Percentiles rank a stretch among this genome's conserved stretches.
Conservation (phyloP, 177 flowering plant genomes). For the Tripterygium wilfordii region DNA sequence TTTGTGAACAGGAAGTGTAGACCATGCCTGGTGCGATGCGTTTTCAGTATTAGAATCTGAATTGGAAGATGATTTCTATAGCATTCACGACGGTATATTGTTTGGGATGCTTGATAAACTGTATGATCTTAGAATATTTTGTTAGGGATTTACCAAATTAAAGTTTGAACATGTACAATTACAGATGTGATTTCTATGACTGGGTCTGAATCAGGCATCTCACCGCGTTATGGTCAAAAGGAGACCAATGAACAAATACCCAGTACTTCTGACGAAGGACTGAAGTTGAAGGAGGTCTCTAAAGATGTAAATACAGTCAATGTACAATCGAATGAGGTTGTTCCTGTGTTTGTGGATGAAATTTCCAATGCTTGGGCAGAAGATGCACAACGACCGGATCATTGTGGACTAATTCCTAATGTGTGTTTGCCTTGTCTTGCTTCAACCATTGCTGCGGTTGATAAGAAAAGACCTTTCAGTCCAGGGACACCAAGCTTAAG, state of each 20-base stretch:
- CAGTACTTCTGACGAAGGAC: too few relatives aligned
- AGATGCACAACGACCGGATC: slow-evolving; percentile 19
- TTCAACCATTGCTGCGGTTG: slow-evolving; percentile 32
- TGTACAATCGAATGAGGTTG: slow-evolving; percentile 7
- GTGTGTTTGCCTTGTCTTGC: slow-evolving; percentile 58
- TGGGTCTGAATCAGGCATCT: slow-evolving; percentile 35
- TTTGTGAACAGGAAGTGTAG: slow-evolving; percentile 14
- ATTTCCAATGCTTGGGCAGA: slow-evolving; percentile 20
- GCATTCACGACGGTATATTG: slow-evolving; percentile 32
- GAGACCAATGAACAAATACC: too few relatives aligned
- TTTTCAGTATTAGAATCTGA: slow-evolving; percentile 31
- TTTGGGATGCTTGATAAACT: neutral
- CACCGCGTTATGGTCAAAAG: too few relatives aligned
- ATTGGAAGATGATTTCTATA: slow-evolving; percentile 39
- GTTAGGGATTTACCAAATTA: too few relatives aligned
- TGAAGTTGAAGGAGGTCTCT: too few relatives aligned
- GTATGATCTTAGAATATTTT: neutral
- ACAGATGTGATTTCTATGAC: slow-evolving; percentile 35
- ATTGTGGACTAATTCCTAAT: slow-evolving; percentile 42
- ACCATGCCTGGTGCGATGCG: slow-evolving; percentile 33
- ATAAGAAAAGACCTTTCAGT: slow-evolving; percentile 36
- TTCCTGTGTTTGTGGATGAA: slow-evolving; percentile 15
- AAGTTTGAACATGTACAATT: too few relatives aligned
- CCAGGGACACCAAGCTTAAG: slow-evolving; percentile 34
- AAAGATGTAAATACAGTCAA: too few relatives aligned